Evolutionary conservation across 2,329 filamentous ascomycete species (phyloP).

Genomic region (Akanthomyces dipterigenus): DNA sequence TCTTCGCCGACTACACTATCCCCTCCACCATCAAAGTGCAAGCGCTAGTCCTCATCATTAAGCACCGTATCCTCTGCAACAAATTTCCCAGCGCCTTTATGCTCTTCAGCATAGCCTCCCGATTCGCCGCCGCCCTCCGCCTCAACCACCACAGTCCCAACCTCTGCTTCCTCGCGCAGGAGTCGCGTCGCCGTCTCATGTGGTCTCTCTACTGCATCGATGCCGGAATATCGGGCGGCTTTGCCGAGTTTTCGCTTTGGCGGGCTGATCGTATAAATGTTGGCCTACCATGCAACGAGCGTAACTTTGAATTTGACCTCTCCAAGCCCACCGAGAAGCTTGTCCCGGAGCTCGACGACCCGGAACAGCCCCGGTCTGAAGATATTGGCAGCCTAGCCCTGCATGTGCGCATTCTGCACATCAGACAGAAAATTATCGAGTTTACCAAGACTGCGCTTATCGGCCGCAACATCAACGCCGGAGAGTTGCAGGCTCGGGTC

Average conservation of each 20-base stretch:
- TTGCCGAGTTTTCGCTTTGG: slow-evolving; percentile 39
- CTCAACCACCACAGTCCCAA: slow-evolving; percentile 36
- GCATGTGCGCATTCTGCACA: slow-evolving; percentile 49
- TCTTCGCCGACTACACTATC: slow-evolving; percentile 46
- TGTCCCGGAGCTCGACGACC: slow-evolving; percentile 37
- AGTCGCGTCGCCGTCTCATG: slow-evolving; percentile 36
- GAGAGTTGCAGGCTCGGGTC: slow-evolving; percentile 36
- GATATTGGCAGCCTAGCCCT: slow-evolving; percentile 50
- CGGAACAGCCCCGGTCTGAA: slow-evolving; percentile 35
- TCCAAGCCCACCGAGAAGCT: slow-evolving; percentile 48
- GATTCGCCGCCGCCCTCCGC: slow-evolving; percentile 36
- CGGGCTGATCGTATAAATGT: slow-evolving; percentile 35
- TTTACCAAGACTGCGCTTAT: slow-evolving; percentile 40
- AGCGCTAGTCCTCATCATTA: slow-evolving; percentile 38
- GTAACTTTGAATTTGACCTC: slow-evolving; percentile 49
- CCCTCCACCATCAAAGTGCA: slow-evolving; percentile 51
- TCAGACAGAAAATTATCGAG: slow-evolving; percentile 48
- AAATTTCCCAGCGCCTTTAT: slow-evolving; percentile 39
- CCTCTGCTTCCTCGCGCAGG: slow-evolving; percentile 33
- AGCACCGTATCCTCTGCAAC: slow-evolving; percentile 37
- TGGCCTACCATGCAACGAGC: slow-evolving; percentile 36
- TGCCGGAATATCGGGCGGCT: slow-evolving; percentile 34
- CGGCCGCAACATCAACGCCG: slow-evolving; percentile 33
- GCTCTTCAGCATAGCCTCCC: slow-evolving; percentile 35
- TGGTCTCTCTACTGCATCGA: slow-evolving; percentile 40